phyloP scores from a whole-genome alignment of 23 red algal species.

The Gracilaria gracilis region DNA sequence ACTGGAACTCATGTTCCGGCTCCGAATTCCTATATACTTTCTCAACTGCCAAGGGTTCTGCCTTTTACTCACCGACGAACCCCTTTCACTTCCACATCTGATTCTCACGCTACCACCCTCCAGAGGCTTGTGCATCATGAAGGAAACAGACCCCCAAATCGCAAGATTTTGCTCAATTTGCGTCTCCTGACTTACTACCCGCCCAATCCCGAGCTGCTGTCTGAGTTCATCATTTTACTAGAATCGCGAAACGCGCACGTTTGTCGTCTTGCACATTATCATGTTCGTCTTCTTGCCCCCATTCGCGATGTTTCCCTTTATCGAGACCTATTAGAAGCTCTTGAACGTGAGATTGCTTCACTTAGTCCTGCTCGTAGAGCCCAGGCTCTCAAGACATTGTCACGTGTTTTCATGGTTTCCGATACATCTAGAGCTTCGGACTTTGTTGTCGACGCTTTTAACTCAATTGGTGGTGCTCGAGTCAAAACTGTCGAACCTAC shows the following conservation, averaged over 20 bases:
- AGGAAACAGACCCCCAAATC: slow-evolving; percentile 71
- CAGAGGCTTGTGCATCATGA: slow-evolving; percentile 76
- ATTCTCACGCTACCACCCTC: slow-evolving; percentile 44
- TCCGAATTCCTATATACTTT: slow-evolving; percentile 60
- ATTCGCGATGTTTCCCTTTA: slow-evolving; percentile 52
- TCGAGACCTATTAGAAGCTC: slow-evolving; percentile 65
- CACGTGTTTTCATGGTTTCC: slow-evolving; percentile 41
- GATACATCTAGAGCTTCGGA: slow-evolving; percentile 67
- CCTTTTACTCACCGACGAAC: slow-evolving; percentile 56
- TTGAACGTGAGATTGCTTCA: slow-evolving; percentile 58
- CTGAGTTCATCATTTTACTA: slow-evolving; percentile 71
- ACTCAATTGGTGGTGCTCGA: slow-evolving; percentile 72
- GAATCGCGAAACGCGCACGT: slow-evolving; percentile 62
- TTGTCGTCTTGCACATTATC: slow-evolving; percentile 80
- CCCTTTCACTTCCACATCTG: slow-evolving; percentile 43
- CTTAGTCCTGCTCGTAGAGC: slow-evolving; percentile 72
- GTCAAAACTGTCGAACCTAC: slow-evolving; percentile 30
- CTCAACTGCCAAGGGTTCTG: slow-evolving; percentile 37
- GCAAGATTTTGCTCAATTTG: slow-evolving; percentile 67
- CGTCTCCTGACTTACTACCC: slow-evolving; percentile 76
- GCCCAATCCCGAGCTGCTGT: slow-evolving; percentile 46
- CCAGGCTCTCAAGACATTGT: slow-evolving; percentile 68
- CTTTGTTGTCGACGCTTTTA: slow-evolving; percentile 71
- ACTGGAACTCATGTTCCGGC: slow-evolving; percentile 72
- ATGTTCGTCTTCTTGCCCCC: slow-evolving; percentile 63